A percentile compares a stretch with the other conserved stretches of the same genome.
These are phyloP conservation scores for Camelina hispida DNA, from an alignment of 345 rosid species.

Conservation along the genomic window DNA sequence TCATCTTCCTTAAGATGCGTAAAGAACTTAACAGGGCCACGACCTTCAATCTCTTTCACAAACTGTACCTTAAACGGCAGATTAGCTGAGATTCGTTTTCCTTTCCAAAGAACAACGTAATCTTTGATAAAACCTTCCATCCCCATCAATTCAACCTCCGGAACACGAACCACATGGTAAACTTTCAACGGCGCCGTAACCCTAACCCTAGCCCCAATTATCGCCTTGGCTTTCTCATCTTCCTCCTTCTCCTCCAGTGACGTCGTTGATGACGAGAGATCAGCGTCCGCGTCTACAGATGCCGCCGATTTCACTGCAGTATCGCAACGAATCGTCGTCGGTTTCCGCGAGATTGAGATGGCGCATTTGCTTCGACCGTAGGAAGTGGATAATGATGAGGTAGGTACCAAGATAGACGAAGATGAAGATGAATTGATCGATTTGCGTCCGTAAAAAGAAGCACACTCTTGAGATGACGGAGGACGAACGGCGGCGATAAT, in stretches of 20 bases:
- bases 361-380: slow-evolving; percentile 41
- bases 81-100: slow-evolving; percentile 80
- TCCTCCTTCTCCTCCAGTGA: slow-evolving; percentile 47
- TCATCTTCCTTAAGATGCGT: slow-evolving; percentile 92
- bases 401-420: slow-evolving; percentile 17
- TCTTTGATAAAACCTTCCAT: slow-evolving; percentile 84
- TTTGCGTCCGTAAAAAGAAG: slow-evolving; percentile 3
- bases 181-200: slow-evolving; percentile 84
- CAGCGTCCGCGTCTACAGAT: slow-evolving; percentile 37
- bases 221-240: slow-evolving; percentile 43
- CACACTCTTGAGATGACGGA: slow-evolving; percentile 32
- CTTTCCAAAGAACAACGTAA: slow-evolving; percentile 73
- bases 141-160: slow-evolving; percentile 75
- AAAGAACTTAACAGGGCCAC: slow-evolving; percentile 81
- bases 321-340: slow-evolving; percentile 46
- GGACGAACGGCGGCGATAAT: slow-evolving; percentile 40
- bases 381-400: slow-evolving; percentile 25
- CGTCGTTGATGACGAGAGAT: slow-evolving; percentile 38
- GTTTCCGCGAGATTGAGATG: slow-evolving; percentile 32
- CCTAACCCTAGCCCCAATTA: slow-evolving; percentile 69
- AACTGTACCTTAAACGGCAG: slow-evolving; percentile 85
- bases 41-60: slow-evolving; percentile 59
- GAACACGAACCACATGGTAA: slow-evolving; percentile 80
- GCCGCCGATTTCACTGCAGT: slow-evolving; percentile 47
- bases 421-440: slow-evolving; percentile 23